A percentile compares a stretch with the other conserved stretches of the same genome.
Conservation (phyloP, 2,329 filamentous ascomycete genomes). For the Alternaria arbusti region DNA sequence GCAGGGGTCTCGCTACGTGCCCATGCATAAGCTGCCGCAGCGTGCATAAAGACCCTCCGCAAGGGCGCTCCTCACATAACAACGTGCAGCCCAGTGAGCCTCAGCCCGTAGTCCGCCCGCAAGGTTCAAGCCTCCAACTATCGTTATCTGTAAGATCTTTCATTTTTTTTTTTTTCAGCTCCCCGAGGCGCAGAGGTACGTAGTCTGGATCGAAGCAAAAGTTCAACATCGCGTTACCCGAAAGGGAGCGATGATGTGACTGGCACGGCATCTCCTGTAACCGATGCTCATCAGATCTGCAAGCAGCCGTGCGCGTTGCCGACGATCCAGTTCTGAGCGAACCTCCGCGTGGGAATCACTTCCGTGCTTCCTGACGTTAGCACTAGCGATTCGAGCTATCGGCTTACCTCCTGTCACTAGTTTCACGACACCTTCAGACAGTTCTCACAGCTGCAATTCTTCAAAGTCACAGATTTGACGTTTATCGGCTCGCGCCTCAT, state of each 20-base stretch:
- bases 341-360: not conserved
- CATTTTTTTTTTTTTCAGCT: not conserved
- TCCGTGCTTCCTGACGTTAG: constrained; percentile 7
- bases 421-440: constrained; percentile 4
- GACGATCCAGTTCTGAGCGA: constrained; percentile 20
- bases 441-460: not conserved
- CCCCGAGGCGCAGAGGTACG: not conserved
- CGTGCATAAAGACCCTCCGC: constrained; percentile 19
- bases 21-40: constrained; percentile 14
- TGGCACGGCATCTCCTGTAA: not conserved
- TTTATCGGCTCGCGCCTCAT: not conserved
- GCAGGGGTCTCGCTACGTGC: constrained; percentile 4
- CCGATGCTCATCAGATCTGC: constrained; percentile 20
- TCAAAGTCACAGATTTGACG: not conserved
- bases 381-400: constrained; percentile 4
- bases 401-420: constrained; percentile 3
- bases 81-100: not conserved
- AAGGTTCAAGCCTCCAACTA: not conserved
- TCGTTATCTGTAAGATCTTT: not conserved
- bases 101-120: not conserved
- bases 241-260: constrained; percentile 4
- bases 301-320: constrained; percentile 17
- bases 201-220: not conserved
- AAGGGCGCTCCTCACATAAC: constrained; percentile 8
- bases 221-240: constrained; percentile 3